phyloP scores from a whole-genome alignment of 331 rosid species.

The Acacia concinna region DNA sequence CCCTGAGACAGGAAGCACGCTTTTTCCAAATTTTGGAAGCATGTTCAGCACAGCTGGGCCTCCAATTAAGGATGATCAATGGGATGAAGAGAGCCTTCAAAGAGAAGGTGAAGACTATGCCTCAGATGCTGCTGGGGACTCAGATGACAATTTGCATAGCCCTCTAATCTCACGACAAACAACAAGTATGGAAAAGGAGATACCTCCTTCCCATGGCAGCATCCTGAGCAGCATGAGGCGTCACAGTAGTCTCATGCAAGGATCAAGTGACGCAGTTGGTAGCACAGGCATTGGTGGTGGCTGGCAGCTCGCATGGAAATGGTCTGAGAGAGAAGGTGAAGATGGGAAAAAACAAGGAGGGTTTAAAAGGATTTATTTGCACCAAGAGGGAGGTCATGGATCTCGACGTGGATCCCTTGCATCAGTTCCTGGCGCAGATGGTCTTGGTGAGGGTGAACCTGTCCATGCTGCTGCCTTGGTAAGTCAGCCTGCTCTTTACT shows the following conservation, averaged over 20 bases:
- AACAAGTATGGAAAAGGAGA: constrained; percentile 78
- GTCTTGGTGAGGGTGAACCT: constrained; percentile 59
- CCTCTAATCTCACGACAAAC: constrained; percentile 88
- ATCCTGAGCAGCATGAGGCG: constrained; percentile 68
- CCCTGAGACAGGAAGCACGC: constrained; percentile 66
- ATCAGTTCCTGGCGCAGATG: constrained; percentile 72
- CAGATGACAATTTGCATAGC: constrained; percentile 83
- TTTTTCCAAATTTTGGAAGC: constrained; percentile 85
- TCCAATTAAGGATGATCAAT: constrained; percentile 56
- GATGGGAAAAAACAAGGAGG: constrained; percentile 70
- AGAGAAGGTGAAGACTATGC: constrained; percentile 70
- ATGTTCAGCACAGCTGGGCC: constrained; percentile 89
- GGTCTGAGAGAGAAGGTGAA: constrained; percentile 74
- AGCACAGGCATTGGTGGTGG: constrained; percentile 93
- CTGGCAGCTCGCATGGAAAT: constrained; percentile 97
- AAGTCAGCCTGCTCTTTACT: constrained; percentile 86
- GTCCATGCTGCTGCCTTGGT: constrained; percentile 91
- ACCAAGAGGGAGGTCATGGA: constrained; percentile 67
- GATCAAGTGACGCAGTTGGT: constrained; percentile 63
- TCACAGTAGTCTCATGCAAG: constrained; percentile 83
- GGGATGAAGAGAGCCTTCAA: constrained; percentile 92
- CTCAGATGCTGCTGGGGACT: constrained; percentile 69
- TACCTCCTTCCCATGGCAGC: constrained; percentile 73
- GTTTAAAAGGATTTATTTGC: constrained; percentile 81
- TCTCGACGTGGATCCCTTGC: constrained; percentile 74